These are phyloP conservation scores for Termitomyces sp. DNA, from an alignment of 768 basidiomycete genomes.

Conservation along the genomic window DNA sequence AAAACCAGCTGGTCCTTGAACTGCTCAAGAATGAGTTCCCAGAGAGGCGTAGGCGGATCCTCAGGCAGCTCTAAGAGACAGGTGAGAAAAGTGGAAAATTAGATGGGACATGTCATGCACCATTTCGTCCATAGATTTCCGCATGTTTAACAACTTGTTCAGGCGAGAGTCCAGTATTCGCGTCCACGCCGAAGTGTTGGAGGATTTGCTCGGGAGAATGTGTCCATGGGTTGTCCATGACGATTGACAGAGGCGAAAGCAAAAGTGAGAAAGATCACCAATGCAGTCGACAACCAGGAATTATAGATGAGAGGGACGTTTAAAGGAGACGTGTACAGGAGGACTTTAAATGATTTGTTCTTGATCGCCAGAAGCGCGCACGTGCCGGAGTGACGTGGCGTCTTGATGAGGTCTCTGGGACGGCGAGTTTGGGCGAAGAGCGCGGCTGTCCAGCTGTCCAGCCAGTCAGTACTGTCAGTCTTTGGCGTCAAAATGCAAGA, in stretches of 20 bases:
- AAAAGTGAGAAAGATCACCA: conserved; percentile 8
- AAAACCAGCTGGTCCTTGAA: conserved; percentile 99
- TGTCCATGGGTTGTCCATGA: conserved; percentile 80
- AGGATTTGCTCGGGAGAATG: conserved; percentile 62
- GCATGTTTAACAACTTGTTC: conserved; percentile 70
- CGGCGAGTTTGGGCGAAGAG: background rate
- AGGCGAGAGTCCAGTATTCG: conserved; percentile 53
- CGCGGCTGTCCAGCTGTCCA: background rate
- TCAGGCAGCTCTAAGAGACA: conserved; percentile 75
- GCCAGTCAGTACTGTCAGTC: background rate
- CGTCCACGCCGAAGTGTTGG: conserved; percentile 66
- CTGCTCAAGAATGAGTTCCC: conserved; percentile 96
- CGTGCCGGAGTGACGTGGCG: conserved; percentile 40
- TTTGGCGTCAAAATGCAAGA: background rate
- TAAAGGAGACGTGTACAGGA: background rate
- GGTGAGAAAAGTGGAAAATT: conserved; percentile 1
- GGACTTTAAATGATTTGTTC: background rate
- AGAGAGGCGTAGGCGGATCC: conserved; percentile 84
- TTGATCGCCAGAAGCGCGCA: conserved; percentile 20
- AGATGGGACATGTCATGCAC: conserved; percentile 29
- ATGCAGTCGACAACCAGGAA: conserved; percentile 6
- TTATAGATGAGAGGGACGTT: background rate
- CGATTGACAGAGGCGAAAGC: conserved; percentile 13
- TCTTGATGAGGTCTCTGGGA: background rate
- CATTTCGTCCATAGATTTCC: conserved; percentile 82